Evolutionary conservation across 768 basidiomycete genomes (phyloP), one percentile per base, ranked within the genome.

Genomic region (Phlegmacium glaucopus): DNA sequence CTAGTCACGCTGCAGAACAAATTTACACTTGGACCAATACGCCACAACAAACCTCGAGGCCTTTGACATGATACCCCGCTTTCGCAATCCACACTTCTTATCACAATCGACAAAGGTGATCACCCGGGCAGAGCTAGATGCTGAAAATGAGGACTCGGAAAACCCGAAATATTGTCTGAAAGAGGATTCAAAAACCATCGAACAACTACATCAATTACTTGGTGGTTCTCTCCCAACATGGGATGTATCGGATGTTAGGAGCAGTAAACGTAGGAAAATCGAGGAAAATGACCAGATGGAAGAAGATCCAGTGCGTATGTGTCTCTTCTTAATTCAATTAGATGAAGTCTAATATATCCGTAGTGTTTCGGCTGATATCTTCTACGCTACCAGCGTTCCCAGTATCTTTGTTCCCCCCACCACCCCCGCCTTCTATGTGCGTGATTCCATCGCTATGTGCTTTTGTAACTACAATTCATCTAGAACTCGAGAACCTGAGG

Each of bases 281-380:
- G 42, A 47, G 26, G 7, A 43, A 27, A 12, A 12, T 12, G 35
- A 26, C n/a, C 32, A 41, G 13, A 38, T 10, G 6, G 32, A 34
- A 32, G 9, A 34, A 9, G 25, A 42, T 28, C 35, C 48, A 35
- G 48, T 58, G 12, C 47, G 63, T 62, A 41, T 34, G 50, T 50
- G 16, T 42, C 15, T 39, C 38, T 32, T n/a, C 47, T 42, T 47
- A 35, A 15, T 48, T 22, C 17, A 45, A 7, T 26, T 48, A 45
- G 50, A 41, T 18, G 52, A 45, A 28, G 28, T 45, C 16, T 43
- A 34, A 34, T 11, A 2, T 38, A 10, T 45, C 46, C 16, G 1
- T 43, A 80, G 78, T 62, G 27, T 81, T 82, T 51, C 74, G 77
- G 12, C 70, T 82, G 16, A 51, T 81, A 12, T 80, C 80, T 12